These are phyloP conservation scores for Phoma sp. DNA, from an alignment of 2,329 filamentous ascomycete species.

Conservation along the genomic window DNA sequence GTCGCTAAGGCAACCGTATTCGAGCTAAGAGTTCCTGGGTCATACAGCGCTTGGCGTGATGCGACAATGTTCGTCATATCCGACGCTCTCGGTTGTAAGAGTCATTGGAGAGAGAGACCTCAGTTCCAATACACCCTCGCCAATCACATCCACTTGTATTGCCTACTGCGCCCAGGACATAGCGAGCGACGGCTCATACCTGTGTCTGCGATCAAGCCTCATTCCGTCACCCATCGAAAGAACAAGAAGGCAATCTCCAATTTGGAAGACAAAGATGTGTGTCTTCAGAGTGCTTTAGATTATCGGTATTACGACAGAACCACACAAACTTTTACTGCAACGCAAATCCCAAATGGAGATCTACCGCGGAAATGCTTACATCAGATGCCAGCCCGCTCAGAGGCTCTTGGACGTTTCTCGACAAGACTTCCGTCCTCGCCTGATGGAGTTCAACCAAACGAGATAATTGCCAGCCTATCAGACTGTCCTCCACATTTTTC, in stretches of 20 bases:
- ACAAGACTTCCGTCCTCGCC: conserved; percentile 36
- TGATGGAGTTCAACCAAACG: conserved; percentile 53
- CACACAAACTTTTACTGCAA: conserved; percentile 21
- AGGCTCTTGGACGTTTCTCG: conserved; percentile 49
- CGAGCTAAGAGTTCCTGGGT: conserved; percentile 54
- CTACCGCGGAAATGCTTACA: conserved; percentile 49
- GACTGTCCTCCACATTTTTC: conserved; percentile 57
- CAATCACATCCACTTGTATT: conserved; percentile 16
- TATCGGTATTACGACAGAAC: conserved; percentile 44
- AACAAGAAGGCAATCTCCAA: conserved; percentile 27
- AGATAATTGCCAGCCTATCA: conserved; percentile 50
- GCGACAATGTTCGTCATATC: conserved; percentile 51
- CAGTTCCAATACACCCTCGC: conserved; percentile 19
- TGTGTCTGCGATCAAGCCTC: conserved; percentile 48
- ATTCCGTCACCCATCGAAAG: conserved; percentile 45
- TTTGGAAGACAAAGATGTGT: conserved; percentile 47
- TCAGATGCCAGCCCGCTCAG: conserved; percentile 42
- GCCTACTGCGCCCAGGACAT: conserved; percentile 4
- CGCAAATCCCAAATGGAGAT: conserved; percentile 17
- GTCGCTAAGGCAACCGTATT: conserved; percentile 58
- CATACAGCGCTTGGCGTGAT: conserved; percentile 59
- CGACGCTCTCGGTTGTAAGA: conserved; percentile 44
- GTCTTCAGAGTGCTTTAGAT: conserved; percentile 54
- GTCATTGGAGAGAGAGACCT: neutral
- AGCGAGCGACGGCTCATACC: conserved; percentile 34